Conservation (phyloP, 1,284 basidiomycete species). For the Apiotrichum montevideense region DNA sequence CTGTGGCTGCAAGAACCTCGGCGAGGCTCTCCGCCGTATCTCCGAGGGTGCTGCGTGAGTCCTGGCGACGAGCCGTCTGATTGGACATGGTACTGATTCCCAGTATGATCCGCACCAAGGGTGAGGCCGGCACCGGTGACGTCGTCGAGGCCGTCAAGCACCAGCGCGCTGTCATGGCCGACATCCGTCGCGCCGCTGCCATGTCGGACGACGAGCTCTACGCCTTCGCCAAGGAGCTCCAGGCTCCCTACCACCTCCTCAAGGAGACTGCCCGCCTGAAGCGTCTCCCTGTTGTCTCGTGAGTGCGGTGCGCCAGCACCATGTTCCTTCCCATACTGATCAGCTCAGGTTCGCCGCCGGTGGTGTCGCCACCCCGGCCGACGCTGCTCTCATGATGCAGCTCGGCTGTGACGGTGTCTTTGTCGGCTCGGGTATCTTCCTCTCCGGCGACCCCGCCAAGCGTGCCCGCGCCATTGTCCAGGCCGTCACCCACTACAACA, state of each 20-base stretch:
- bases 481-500: slow-evolving; percentile 95
- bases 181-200: slow-evolving; percentile 76
- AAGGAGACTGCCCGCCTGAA: slow-evolving; percentile 94
- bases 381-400: slow-evolving; percentile 99
- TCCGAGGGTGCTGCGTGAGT: slow-evolving; percentile 79
- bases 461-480: slow-evolving; percentile 96
- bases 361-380: slow-evolving; percentile 89
- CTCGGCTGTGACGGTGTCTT: slow-evolving; percentile 95
- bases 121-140: slow-evolving; percentile 96
- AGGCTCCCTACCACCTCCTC: slow-evolving; percentile 93
- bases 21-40: slow-evolving; percentile 90
- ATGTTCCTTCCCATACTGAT: neutral
- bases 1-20: slow-evolving; percentile 56
- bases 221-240: slow-evolving; percentile 81
- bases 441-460: slow-evolving; percentile 84
- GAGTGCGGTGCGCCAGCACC: slow-evolving; percentile 3
- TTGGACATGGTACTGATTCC: no score
- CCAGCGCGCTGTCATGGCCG: slow-evolving; percentile 72
- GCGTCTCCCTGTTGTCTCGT: slow-evolving; percentile 74
- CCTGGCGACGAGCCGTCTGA: no score
- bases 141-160: slow-evolving; percentile 96
- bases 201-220: slow-evolving; percentile 97
- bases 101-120: slow-evolving; percentile 83
- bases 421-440: slow-evolving; percentile 85
- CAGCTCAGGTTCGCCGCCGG: slow-evolving; percentile 78